Evolutionary conservation across 768 basidiomycete genomes (phyloP), one percentile per base, ranked within the genome.

Genomic region (Postia placenta): DNA sequence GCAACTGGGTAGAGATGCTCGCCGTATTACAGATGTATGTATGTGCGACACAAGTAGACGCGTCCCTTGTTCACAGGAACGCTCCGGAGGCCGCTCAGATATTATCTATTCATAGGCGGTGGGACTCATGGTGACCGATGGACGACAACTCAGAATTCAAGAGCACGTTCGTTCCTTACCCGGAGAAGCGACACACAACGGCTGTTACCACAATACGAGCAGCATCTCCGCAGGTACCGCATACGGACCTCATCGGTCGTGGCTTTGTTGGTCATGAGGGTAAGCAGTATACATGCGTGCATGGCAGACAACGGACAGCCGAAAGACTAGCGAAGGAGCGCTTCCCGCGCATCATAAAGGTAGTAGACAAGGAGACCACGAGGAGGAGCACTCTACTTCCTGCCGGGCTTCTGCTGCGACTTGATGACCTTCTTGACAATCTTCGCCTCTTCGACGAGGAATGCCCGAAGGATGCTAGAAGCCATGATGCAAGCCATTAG

Each of bases 371-470:
- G 38, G 9, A 39, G 38, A 17, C 7, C 42, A 39, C 5, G 25
- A 12, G 19, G 36, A 25, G 26, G 17, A 36, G 9, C 47, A 17
- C 17, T 49, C 49, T 60, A 64, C 59, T 64, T 64, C 56, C 54
- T 54, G 58, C 63, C 61, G 23, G 52, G 48, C 59, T 69, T 77
- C 68, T 80, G 73, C 71, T 90, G 91, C 65, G 87, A 85, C 78
- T 96, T 96, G 79, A 97, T 93, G 60, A 98, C 95, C 74, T 82
- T 87, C 85, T 99, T 99, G 66, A 99, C 96, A 62, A 99, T 98
- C 79, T 98, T 98, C 39, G 96, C 96, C 77, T 99, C 96, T 78
- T 98, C 96, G 35, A 99, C 90, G 52, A 99, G 74, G 85, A 99
- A 99, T 55, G 96, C 93, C 52, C 96, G 90, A 60, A 98, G 86